phyloP scores from a whole-genome alignment of 352 stramenopile genomes.

The Aphanomyces cochlioides region DNA sequence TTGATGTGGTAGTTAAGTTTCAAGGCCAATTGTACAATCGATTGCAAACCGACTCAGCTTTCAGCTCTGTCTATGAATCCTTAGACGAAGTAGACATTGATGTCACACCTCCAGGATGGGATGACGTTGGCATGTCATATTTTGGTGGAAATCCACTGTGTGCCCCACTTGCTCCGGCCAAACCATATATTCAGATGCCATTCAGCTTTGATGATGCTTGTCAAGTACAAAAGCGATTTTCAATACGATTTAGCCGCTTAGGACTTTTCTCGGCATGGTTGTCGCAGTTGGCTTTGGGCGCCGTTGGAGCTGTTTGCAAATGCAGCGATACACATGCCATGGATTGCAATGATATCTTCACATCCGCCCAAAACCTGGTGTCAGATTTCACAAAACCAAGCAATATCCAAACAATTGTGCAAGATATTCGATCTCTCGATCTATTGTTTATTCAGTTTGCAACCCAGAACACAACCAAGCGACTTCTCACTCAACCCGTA shows the following conservation, averaged over 20 bases:
- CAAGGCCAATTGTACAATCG: neutral
- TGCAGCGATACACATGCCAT: neutral
- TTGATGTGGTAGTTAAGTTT: neutral
- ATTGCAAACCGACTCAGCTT: no score
- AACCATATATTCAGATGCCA: neutral
- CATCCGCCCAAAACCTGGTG: neutral
- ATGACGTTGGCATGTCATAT: neutral
- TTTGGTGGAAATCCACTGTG: neutral
- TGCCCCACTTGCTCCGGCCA: neutral
- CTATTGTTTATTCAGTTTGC: neutral
- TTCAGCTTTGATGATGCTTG: neutral
- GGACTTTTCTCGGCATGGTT: neutral
- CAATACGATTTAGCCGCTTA: neutral
- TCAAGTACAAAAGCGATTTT: neutral
- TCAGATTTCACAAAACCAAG: neutral
- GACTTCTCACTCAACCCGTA: neutral
- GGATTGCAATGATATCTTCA: neutral
- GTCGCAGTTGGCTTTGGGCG: neutral
- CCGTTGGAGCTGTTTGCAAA: neutral
- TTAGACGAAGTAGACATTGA: neutral
- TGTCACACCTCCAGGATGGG: slow-evolving; percentile 4
- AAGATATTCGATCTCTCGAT: neutral
- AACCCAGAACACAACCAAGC: neutral
- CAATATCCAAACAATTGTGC: neutral
- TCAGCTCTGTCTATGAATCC: neutral